Conservation (phyloP, 1,284 basidiomycete species). For the Heliocybe sulcata region DNA sequence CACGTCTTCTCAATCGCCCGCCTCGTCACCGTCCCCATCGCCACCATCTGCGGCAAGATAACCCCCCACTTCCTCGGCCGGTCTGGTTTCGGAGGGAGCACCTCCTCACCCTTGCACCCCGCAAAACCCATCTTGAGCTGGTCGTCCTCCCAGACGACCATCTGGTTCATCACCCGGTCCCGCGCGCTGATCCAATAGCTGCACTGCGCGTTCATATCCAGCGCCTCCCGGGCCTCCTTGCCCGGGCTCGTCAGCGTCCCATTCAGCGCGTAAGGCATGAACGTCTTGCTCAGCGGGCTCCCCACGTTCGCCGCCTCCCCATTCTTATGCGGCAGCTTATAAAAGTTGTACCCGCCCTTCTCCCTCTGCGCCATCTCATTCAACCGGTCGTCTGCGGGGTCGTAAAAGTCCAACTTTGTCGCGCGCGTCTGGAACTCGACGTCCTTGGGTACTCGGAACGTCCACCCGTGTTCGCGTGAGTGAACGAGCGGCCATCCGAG, state of each 20-base stretch:
- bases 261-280: conserved; percentile 84
- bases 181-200: conserved; percentile 97
- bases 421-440: conserved; percentile 30
- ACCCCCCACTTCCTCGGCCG: conserved; percentile 67
- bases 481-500: conserved; percentile 79
- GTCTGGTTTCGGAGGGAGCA: conserved; percentile 14
- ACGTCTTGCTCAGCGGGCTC: conserved; percentile 85
- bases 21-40: conserved; percentile 98
- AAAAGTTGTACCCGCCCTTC: conserved; percentile 52
- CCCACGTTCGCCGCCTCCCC: conserved; percentile 94
- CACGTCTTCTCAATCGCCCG: conserved; percentile 98
- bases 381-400: conserved; percentile 53
- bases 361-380: conserved; percentile 36
- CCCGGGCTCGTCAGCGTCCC: conserved; percentile 78
- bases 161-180: conserved; percentile 89
- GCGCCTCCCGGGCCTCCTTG: conserved; percentile 74
- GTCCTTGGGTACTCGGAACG: conserved; percentile 64
- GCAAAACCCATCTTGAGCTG: conserved; percentile 44
- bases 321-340: conserved; percentile 94
- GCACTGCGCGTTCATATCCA: conserved; percentile 92
- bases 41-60: conserved; percentile 93
- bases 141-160: conserved; percentile 81
- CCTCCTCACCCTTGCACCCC: conserved; percentile 13
- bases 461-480: conserved; percentile 90
- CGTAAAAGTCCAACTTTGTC: conserved; percentile 45